Evolutionary conservation across 208 protist genomes (phyloP).

Genomic region (Trypanosoma boissoni): DNA sequence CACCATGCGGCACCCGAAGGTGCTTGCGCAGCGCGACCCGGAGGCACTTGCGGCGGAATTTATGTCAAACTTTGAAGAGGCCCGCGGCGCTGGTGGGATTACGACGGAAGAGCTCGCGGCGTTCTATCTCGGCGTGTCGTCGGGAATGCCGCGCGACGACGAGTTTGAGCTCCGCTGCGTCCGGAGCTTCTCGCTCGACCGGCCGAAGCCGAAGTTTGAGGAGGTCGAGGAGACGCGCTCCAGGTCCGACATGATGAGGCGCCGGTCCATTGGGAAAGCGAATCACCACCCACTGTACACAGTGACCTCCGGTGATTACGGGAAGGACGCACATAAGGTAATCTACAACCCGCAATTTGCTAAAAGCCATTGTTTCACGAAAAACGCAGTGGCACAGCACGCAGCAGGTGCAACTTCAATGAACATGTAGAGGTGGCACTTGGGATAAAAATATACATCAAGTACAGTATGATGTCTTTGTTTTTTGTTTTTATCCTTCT

Average conservation of each 20-base stretch:
- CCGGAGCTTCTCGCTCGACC: conserved; percentile 80
- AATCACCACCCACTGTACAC: conserved; percentile 70
- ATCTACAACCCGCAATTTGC: conserved; percentile 35
- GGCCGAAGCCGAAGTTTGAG: conserved; percentile 40
- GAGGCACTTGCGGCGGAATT: conserved; percentile 51
- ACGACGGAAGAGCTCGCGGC: conserved; percentile 57
- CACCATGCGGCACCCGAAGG: conserved; percentile 67
- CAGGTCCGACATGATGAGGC: conserved; percentile 30
- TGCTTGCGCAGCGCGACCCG: conserved; percentile 38
- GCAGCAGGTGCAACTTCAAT: conserved; percentile 70
- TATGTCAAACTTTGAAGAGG: conserved; percentile 45
- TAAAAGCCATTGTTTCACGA: conserved; percentile 74
- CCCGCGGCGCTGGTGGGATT: conserved; percentile 25
- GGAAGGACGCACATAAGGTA: conserved; percentile 42
- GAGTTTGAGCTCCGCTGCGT: conserved; percentile 84
- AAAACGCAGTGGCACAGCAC: conserved; percentile 29
- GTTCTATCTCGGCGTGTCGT: conserved; percentile 70
- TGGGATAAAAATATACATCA: conserved; percentile 10
- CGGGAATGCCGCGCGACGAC: conserved; percentile 43
- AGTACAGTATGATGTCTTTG: conserved; percentile 2
- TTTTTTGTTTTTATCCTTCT: conserved; percentile 7
- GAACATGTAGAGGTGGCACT: conserved; percentile 72
- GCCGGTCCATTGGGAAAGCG: conserved; percentile 40
- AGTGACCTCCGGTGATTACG: conserved; percentile 65
- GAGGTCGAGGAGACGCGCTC: conserved; percentile 36